phyloP scores from a whole-genome alignment of 352 stramenopile genomes.

The Globisporangium nodosum region DNA sequence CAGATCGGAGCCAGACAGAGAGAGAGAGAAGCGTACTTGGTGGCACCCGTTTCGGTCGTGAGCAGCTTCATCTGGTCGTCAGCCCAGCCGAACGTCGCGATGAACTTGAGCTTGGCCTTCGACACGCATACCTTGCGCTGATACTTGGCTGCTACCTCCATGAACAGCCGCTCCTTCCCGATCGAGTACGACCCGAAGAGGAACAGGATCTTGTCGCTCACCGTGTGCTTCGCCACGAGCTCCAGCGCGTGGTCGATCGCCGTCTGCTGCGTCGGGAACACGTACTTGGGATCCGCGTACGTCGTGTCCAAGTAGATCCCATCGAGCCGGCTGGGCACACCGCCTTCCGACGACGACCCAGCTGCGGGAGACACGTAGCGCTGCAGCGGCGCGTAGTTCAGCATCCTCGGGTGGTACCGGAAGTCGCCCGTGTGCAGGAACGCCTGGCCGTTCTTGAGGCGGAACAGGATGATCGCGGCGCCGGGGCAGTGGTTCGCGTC shows the following conservation, averaged over 20 bases:
- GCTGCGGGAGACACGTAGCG: conserved; percentile 25
- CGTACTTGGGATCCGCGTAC: conserved; percentile 94
- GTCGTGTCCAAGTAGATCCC: conserved; percentile 96
- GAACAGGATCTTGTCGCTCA: conserved; percentile 82
- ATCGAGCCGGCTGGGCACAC: conserved; percentile 36
- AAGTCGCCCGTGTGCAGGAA: conserved; percentile 93
- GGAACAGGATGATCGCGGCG: conserved; percentile 94
- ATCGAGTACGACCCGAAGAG: conserved; percentile 97
- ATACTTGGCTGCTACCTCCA: conserved; percentile 86
- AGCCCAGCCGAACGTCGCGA: conserved; percentile 85
- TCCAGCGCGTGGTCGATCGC: conserved; percentile 54
- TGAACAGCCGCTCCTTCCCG: conserved; percentile 96
- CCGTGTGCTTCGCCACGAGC: conserved; percentile 52
- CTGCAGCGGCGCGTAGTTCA: conserved; percentile 46
- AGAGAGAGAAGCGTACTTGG: conserved; percentile 42
- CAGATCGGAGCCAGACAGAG: background rate
- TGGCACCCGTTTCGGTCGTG: conserved; percentile 72
- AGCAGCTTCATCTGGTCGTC: conserved; percentile 75
- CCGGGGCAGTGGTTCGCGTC: conserved; percentile 97
- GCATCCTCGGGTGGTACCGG: conserved; percentile 72
- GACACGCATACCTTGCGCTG: conserved; percentile 76
- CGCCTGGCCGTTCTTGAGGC: conserved; percentile 66
- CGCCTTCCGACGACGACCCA: background rate
- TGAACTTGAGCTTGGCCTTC: conserved; percentile 75
- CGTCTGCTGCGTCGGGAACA: conserved; percentile 87